Base-by-base conservation (phyloP, 352 stramenopile species). In the Pythium plurisporium region DNA sequence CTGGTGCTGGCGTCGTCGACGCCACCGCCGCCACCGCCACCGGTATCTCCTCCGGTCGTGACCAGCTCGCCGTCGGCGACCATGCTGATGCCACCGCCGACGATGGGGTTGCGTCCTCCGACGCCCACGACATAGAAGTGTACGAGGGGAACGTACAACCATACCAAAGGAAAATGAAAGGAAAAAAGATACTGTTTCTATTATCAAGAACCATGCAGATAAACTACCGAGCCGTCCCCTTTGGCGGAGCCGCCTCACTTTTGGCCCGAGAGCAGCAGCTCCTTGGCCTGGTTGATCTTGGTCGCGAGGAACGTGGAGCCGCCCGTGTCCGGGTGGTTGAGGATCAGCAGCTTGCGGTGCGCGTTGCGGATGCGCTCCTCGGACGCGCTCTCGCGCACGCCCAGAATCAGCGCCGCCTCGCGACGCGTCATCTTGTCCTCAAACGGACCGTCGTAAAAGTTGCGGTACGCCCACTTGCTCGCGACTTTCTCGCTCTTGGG, bases 211-310 rank as follows among this genome's bases (percentile, higher is more conserved):
- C n/a, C n/a, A n/a, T n/a, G n/a, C n/a, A n/a, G n/a, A n/a, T n/a
- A n/a, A n/a, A n/a, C n/a, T n/a, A n/a, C n/a, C n/a, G n/a, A n/a
- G n/a, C n/a, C n/a, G n/a, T n/a, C n/a, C n/a, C n/a, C n/a, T n/a
- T n/a, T n/a, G n/a, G n/a, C 36, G 12, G 3, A 43, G 5, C 5
- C 15, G 15, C 27, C 22, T 34, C 52, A 68, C 53, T 68, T 68
- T 22, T 60, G 43, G 17, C 61, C 61, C 47, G 61, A 68, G 31
- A 99, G 82, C 62, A 99, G 74, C 49, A 99, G 79, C 69, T 99
- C 96, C 76, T 99, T 99, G 27, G 96, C 97, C 79, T 99, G 96
- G 79, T 99, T 99, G 59, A 99, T 97, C 80, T 99, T 99, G 41
- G 94, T 97, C 36, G 96, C 87, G 33, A 99, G 63, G 67, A 98